Evolutionary conservation across 345 rosid genomes (phyloP).

Genomic region (thale cress (Arabidopsis thaliana)): DNA sequence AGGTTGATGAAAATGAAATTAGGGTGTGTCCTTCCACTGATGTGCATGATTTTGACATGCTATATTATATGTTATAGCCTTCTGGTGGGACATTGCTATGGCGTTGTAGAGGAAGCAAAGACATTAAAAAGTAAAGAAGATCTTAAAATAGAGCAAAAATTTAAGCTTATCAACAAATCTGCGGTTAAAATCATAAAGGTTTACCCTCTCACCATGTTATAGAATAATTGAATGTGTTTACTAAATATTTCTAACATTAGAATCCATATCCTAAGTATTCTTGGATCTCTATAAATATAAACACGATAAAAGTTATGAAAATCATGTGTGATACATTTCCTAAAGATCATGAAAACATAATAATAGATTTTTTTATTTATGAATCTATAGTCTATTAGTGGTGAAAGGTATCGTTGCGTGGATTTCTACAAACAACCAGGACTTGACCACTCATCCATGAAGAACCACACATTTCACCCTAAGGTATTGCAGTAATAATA

Average conservation of each 20-base stretch:
- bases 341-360: background rate
- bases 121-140: background rate
- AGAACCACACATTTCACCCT: constrained; percentile 9
- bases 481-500: background rate
- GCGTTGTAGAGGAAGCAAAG: background rate
- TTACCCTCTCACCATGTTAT: background rate
- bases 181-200: constrained; percentile 19
- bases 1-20: background rate
- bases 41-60: background rate
- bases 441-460: constrained; percentile 15
- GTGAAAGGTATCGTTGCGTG: constrained; percentile 24
- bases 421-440: constrained; percentile 35
- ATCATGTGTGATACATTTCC: background rate
- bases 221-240: background rate
- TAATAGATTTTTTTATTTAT: background rate
- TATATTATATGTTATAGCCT: background rate
- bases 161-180: constrained; percentile 21
- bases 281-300: background rate
- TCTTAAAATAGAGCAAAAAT: constrained; percentile 2
- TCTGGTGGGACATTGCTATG: background rate
- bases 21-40: background rate
- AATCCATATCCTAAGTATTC: background rate
- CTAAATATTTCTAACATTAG: background rate
- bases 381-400: background rate
- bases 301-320: background rate